Evolutionary conservation across 345 rosid genomes (phyloP), one percentile per base, ranked within the genome.

Genomic region (Bruguiera parviflora): DNA sequence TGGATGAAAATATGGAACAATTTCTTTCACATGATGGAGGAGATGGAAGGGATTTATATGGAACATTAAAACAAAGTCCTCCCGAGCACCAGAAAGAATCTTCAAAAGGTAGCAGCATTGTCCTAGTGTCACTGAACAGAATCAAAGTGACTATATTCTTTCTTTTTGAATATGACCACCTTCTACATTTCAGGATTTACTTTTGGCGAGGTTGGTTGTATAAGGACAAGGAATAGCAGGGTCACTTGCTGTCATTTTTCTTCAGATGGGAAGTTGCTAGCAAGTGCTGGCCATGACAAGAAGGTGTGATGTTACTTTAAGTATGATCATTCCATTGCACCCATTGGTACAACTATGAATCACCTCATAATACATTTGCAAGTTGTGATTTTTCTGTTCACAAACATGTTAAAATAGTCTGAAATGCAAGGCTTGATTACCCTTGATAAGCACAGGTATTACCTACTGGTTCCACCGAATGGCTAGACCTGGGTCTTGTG

Each of bases 191-290:
- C 85, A 86, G 93, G 85, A 67, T 84, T 86, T 73, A 78, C 85
- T 35, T 84, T 87, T 61, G 76, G 62, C 27, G 92, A 85, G 81
- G 82, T 87, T 80, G 87, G 85, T 72, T 87, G 86, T 69, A 80
- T 81, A 68, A 74, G 82, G 72, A 85, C 82, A 22, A 81, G 84
- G 72, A 82, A 80, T 59, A 84, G 86, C 84, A 81, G 75, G 77
- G 90, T 89, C 64, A 87, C 86, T 51, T 87, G 96, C 81, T 89
- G 96, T 75, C 92, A 89, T 83, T 87, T 87, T 77, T 89, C 96
- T 66, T 87, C 92, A 16, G 90, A 87, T 74, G 96, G 96, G 33
- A 87, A 85, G 79, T 68, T 87, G 59, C 85, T 89, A 51, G 96
- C 89, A 13, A 83, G 85, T 77, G 86, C 83, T 66, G 96, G 96